phyloP scores from a whole-genome alignment of 805 yeast genomes.

The Millerozyma acaciae region DNA sequence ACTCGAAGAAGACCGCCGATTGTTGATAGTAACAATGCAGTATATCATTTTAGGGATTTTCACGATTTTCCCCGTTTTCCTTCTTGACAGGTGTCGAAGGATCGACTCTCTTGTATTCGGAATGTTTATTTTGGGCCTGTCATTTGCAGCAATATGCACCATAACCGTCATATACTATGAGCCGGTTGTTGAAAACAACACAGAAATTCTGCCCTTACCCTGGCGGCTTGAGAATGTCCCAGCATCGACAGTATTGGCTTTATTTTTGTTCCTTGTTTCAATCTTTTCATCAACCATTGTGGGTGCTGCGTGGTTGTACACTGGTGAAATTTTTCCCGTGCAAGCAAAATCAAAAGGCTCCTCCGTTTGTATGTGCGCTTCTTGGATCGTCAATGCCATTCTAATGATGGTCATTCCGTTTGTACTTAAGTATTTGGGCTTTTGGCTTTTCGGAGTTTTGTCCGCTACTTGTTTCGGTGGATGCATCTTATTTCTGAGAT shows the following conservation, averaged over 20 bases:
- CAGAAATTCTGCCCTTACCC: constrained; percentile 6
- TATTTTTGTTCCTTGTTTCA: constrained; percentile 43
- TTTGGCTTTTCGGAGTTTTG: constrained; percentile 39
- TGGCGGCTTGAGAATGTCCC: constrained; percentile 18
- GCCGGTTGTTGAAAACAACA: constrained; percentile 14
- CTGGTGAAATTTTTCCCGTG: constrained; percentile 46
- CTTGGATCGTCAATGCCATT: constrained; percentile 40
- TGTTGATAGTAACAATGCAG: constrained; percentile 30
- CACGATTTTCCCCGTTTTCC: constrained; percentile 41
- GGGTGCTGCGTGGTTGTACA: constrained; percentile 47
- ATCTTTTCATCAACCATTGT: constrained; percentile 44
- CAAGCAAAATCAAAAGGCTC: constrained; percentile 45
- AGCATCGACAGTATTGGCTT: constrained; percentile 42
- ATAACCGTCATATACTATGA: constrained; percentile 36
- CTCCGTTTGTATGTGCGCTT: constrained; percentile 42
- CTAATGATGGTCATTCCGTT: constrained; percentile 41
- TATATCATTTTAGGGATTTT: constrained; percentile 39
- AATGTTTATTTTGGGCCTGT: constrained; percentile 27
- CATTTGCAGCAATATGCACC: constrained; percentile 31
- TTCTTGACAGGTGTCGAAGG: constrained; percentile 43
- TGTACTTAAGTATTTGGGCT: constrained; percentile 28
- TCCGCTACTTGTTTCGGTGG: constrained; percentile 32
- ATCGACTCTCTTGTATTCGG: constrained; percentile 48
- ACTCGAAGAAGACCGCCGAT: constrained; percentile 27
- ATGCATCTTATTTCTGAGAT: constrained; percentile 22